phyloP scores from a whole-genome alignment of 768 basidiomycete species.

The Naematelia encephala region DNA sequence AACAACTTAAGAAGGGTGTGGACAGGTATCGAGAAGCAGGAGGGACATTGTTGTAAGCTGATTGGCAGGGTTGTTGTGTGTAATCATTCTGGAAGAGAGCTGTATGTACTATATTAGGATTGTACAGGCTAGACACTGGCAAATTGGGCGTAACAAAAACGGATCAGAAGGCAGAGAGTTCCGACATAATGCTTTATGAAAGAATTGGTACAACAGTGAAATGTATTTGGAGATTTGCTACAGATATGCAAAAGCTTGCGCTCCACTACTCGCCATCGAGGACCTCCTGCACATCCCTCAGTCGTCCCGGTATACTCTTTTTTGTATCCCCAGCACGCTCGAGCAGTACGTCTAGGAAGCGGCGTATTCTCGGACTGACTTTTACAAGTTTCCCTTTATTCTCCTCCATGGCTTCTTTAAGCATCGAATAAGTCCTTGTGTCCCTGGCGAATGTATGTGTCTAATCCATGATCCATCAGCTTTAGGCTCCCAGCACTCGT shows the following conservation, averaged over 20 bases:
- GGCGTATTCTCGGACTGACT: slow-evolving; percentile 15
- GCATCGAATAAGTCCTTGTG: slow-evolving; percentile 58
- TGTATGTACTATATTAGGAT: neutral
- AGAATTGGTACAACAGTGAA: no score
- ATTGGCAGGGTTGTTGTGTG: neutral
- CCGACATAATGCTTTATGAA: no score
- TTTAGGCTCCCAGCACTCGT: neutral
- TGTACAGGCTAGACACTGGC: neutral
- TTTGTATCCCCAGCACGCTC: slow-evolving; percentile 34
- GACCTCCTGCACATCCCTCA: slow-evolving; percentile 26
- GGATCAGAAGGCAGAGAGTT: no score
- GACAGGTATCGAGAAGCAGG: slow-evolving; percentile 34
- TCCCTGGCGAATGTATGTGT: slow-evolving; percentile 93
- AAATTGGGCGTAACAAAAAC: neutral
- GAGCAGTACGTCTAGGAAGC: slow-evolving; percentile 16
- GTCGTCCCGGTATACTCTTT: slow-evolving; percentile 35
- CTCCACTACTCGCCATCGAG: slow-evolving; percentile 17
- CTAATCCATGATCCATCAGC: slow-evolving; percentile 50
- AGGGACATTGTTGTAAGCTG: slow-evolving; percentile 27
- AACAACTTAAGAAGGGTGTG: slow-evolving; percentile 44
- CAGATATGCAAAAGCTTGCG: no score
- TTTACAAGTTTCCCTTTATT: slow-evolving; percentile 29
- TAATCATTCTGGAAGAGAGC: no score
- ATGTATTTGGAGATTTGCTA: no score
- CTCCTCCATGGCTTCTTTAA: slow-evolving; percentile 55